Base-by-base conservation (phyloP, 2,329 filamentous ascomycete genomes). In the Colletotrichum truncatum region DNA sequence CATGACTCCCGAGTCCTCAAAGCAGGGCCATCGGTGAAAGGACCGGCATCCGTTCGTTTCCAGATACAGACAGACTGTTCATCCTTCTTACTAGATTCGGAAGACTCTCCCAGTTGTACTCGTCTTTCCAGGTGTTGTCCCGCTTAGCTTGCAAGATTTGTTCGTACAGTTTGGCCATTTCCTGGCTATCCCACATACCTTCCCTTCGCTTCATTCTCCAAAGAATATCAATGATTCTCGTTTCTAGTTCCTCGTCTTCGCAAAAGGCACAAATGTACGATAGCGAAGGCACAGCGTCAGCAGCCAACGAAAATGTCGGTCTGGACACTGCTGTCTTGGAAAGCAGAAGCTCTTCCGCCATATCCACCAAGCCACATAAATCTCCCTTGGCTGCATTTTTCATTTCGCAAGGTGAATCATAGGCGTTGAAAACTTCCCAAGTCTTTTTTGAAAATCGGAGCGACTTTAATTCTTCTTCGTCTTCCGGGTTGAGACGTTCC, bases 251-350 rank as follows among this genome's bases (percentile, higher is more conserved):
- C 8, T 38, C 36, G 23, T 69, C 59, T 6, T 57, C 36, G 41
- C 68, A 69, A 10, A 57, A 68, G 12, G 58, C 66, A 32, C 66
- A 69, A 5, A 69, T 32, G 32, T 61, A 65, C 8, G 62, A 34
- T 9, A 65, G 18, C 8, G 62, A 54, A 7, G 62, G 62, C 32
- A 65, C 62, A 3, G 43, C 38, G 34, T 61, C 62, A 16, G 62
- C 62, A 16, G 18, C 48, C 4, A 65, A 57, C n/a, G 56, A 26
- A 21, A 65, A 65, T 5, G 12, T 55, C 4, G 62, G 62, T 14
- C 62, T 32, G 3, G 25, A 7, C 14, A 4, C 21, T n/a, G 21
- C 41, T 1, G 49, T n/a, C 30, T 23, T 32, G 11, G 16, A 21
- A 6, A 52, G 34, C 18, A 49, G 23, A 6, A 61, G 14, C 3